These are phyloP conservation scores for Zarea fungicola DNA, from an alignment of 2,329 filamentous ascomycete species.

Conservation along the genomic window DNA sequence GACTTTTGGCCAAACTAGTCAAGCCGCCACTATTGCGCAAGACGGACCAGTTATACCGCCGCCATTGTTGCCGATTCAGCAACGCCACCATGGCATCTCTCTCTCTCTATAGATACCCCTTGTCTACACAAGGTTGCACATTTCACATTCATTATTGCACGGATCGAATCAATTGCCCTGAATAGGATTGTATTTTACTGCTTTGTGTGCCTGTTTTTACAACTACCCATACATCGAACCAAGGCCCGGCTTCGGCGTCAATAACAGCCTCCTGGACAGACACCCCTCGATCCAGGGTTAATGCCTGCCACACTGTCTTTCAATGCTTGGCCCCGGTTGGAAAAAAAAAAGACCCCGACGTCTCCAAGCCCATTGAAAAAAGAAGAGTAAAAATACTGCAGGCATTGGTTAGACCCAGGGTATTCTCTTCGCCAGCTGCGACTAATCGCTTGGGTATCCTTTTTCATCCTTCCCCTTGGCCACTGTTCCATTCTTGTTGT, in stretches of 20 bases:
- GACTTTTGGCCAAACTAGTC: no score
- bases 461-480: constrained; percentile 16
- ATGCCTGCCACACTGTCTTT: constrained; percentile 9
- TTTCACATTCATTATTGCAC: not conserved
- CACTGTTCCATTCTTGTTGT: constrained; percentile 30
- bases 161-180: not conserved
- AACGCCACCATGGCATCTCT: no score
- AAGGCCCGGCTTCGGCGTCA: not conserved
- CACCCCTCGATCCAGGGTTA: constrained; percentile 8
- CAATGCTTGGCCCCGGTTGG: constrained; percentile 2
- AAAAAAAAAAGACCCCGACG: not conserved
- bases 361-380: constrained; percentile 6
- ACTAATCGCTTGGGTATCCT: constrained; percentile 15
- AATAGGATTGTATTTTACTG: constrained; percentile 13
- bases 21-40: no score
- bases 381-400: not conserved
- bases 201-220: constrained; percentile 12
- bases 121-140: no score
- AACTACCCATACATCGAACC: constrained; percentile 15
- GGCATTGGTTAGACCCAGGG: constrained; percentile 1
- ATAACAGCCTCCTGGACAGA: constrained; percentile 2
- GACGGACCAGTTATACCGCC: no score
- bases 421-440: not conserved
- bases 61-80: no score
- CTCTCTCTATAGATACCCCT: no score